Evolutionary conservation across 768 basidiomycete species (phyloP).

Genomic region (Suillus clintonianus): DNA sequence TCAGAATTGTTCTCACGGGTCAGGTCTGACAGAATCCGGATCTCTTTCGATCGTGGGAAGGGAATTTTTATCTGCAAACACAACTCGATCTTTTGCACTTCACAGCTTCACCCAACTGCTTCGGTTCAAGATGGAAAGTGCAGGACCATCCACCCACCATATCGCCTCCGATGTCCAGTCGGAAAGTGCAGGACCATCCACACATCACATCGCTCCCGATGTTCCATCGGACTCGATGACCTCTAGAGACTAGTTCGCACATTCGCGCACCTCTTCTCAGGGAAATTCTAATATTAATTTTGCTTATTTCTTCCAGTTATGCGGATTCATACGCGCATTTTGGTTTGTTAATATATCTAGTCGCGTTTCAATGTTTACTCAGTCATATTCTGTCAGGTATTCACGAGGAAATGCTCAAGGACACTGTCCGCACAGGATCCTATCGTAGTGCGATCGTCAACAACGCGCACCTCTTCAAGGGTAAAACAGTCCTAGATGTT

Average conservation of each 20-base stretch:
- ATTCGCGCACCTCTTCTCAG: slow-evolving; percentile 22
- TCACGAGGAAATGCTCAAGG: slow-evolving; percentile 99
- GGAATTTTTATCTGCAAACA: background rate
- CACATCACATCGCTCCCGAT: slow-evolving; percentile 9
- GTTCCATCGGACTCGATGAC: slow-evolving; percentile 59
- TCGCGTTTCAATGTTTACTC: background rate
- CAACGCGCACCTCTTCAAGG: slow-evolving; percentile 94
- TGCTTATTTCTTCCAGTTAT: slow-evolving; percentile 59
- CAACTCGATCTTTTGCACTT: background rate
- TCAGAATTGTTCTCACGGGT: background rate
- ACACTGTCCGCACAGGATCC: slow-evolving; percentile 90
- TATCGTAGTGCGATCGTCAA: slow-evolving; percentile 94
- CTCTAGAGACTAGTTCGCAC: slow-evolving; percentile 84
- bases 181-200: slow-evolving; percentile 32
- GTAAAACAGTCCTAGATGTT: slow-evolving; percentile 95
- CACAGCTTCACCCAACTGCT: background rate
- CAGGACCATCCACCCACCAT: slow-evolving; percentile 27
- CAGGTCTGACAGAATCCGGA: background rate
- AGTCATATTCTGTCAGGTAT: slow-evolving; percentile 59
- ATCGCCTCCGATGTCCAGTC: slow-evolving; percentile 6
- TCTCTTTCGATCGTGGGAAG: slow-evolving; percentile 11
- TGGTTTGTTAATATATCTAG: slow-evolving; percentile 47
- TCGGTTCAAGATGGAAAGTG: slow-evolving; percentile 28
- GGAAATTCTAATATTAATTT: slow-evolving; percentile 37
- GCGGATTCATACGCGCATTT: slow-evolving; percentile 97